These are phyloP conservation scores for Anthracocystis setariae DNA, from an alignment of 1,284 basidiomycete genomes.

Conservation along the genomic window DNA sequence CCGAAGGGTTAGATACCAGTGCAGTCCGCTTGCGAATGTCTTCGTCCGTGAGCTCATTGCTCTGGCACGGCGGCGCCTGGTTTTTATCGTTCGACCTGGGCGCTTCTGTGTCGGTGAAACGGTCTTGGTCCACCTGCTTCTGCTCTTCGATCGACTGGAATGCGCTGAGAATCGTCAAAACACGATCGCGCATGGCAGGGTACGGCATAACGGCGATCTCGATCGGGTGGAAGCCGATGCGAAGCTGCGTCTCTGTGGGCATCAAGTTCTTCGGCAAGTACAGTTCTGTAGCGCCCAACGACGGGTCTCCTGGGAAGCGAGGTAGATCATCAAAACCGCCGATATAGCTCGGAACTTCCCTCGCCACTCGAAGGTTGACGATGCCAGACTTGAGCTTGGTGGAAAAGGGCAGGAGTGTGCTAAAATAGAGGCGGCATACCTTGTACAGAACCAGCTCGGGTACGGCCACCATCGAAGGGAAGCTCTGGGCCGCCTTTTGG, in stretches of 20 bases:
- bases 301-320: constrained; percentile 39
- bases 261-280: constrained; percentile 47
- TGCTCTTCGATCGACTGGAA: constrained; percentile 41
- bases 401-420: constrained; percentile 46
- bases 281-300: constrained; percentile 19
- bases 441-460: constrained; percentile 51
- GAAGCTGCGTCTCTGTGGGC: constrained; percentile 50
- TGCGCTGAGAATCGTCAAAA: constrained; percentile 43
- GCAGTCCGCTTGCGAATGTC: constrained; percentile 43
- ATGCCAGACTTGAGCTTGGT: constrained; percentile 49
- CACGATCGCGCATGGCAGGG: constrained; percentile 41
- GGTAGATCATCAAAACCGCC: constrained; percentile 42
- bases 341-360: constrained; percentile 25
- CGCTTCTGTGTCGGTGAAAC: constrained; percentile 9
- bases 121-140: constrained; percentile 23
- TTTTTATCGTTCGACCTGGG: neutral
- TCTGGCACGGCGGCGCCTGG: neutral
- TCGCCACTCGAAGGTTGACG: constrained; percentile 43
- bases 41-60: constrained; percentile 17
- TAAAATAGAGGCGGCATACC: constrained; percentile 51
- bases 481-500: constrained; percentile 37
- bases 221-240: constrained; percentile 47
- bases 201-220: constrained; percentile 49
- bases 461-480: constrained; percentile 47
- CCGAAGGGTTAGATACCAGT: constrained; percentile 40